phyloP scores from a whole-genome alignment of 805 yeast genomes.

The Candida morakotiae region DNA sequence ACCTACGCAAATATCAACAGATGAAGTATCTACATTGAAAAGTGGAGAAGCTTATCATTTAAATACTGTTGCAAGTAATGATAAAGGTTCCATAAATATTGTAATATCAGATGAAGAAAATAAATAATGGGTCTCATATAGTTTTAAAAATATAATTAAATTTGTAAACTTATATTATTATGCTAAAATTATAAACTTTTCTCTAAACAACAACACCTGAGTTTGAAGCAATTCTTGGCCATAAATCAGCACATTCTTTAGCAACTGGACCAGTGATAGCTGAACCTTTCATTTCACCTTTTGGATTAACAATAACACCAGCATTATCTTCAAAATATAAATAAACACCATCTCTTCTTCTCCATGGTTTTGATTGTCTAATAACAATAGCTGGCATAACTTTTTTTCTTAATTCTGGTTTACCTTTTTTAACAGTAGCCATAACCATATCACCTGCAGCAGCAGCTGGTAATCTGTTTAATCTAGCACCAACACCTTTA shows the following conservation, averaged over 20 bases:
- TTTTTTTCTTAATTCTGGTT: constrained; percentile 99
- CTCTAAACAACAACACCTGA: constrained; percentile 99
- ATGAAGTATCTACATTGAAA: constrained; percentile 7
- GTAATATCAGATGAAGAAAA: constrained; percentile 13
- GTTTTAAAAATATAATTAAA: constrained; percentile 3
- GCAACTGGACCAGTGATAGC: constrained; percentile 99
- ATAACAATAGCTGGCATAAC: constrained; percentile 99
- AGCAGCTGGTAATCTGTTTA: constrained; percentile 99
- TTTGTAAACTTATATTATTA: constrained; percentile 1
- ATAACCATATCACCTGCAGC: constrained; percentile 99
- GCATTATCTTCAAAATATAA: constrained; percentile 99
- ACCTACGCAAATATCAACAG: constrained; percentile 3
- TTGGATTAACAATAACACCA: constrained; percentile 99
- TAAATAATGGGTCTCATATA: constrained; percentile 8
- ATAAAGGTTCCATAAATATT: constrained; percentile 2
- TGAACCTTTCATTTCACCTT: constrained; percentile 99
- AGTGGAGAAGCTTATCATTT: constrained; percentile 5
- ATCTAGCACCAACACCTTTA: constrained; percentile 99
- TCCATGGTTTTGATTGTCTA: constrained; percentile 99
- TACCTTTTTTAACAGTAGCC: constrained; percentile 99
- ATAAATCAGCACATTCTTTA: constrained; percentile 99
- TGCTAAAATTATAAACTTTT: constrained; percentile 1
- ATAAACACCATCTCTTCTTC: constrained; percentile 99
- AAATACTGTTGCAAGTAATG: constrained; percentile 8
- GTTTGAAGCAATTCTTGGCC: constrained; percentile 99